Conservation (phyloP, 176 grass and related monocot genomes). For the Zea luxurians region DNA sequence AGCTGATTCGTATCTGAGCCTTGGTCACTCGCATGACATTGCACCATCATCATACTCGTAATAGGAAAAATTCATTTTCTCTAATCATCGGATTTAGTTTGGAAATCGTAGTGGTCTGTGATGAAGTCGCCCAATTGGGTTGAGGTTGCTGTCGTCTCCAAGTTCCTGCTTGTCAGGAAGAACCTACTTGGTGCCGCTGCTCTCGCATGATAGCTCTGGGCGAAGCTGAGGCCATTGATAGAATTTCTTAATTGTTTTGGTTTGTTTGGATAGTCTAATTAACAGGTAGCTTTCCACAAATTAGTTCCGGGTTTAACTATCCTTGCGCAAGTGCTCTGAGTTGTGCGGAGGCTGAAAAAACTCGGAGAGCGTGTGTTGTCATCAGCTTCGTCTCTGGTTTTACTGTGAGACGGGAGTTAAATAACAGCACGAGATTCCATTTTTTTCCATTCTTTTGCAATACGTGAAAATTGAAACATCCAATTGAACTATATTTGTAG, state of each 20-base stretch:
- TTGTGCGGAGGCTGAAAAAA: conserved; percentile 43
- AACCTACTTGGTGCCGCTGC: conserved; percentile 51
- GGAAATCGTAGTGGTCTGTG: neutral
- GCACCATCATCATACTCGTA: neutral
- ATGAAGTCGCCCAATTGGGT: conserved; percentile 24
- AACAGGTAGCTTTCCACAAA: too few species aligned
- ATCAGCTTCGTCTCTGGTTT: conserved; percentile 55
- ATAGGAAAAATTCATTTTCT: neutral
- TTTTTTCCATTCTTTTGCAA: too few species aligned
- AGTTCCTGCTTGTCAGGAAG: conserved; percentile 50
- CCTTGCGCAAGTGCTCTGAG: conserved; percentile 32
- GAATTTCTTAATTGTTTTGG: neutral
- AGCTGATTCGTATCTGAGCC: conserved; percentile 56
- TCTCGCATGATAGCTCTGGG: conserved; percentile 25
- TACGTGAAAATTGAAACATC: too few species aligned
- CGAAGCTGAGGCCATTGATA: neutral
- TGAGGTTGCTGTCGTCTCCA: conserved; percentile 31
- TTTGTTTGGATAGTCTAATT: neutral
- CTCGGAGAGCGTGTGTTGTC: conserved; percentile 56
- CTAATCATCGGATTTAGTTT: rapidly evolving
- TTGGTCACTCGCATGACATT: rapidly evolving
- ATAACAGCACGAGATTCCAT: conserved; percentile 37
- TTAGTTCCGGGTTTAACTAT: conserved; percentile 43
- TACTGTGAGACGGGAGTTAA: conserved; percentile 53
- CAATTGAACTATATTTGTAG: too few species aligned